These are phyloP conservation scores for Pyrrhoderma noxium DNA, from an alignment of 1,284 basidiomycete species.

Conservation along the genomic window DNA sequence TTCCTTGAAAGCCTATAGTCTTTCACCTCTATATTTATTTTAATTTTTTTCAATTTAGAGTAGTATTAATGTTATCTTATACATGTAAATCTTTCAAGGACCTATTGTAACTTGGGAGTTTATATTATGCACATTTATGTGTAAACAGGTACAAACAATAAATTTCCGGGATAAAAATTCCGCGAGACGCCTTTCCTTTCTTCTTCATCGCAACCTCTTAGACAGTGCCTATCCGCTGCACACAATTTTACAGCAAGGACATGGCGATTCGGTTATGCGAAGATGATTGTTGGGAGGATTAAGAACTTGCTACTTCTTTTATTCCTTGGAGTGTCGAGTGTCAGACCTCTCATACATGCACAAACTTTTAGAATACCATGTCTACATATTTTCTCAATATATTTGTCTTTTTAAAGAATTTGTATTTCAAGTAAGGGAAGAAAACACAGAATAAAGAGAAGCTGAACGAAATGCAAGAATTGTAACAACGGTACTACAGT, in stretches of 20 bases:
- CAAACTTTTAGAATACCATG: conserved; percentile 4
- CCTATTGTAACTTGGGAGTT: too few relatives aligned
- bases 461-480: too few relatives aligned
- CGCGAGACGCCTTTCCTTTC: not conserved
- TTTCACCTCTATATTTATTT: not conserved
- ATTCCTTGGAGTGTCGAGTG: conserved; percentile 52
- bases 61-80: too few relatives aligned
- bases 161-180: not conserved
- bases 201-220: conserved; percentile 52
- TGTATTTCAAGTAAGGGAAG: not conserved
- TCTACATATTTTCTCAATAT: not conserved
- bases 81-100: not conserved
- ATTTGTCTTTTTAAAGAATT: not conserved
- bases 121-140: too few relatives aligned
- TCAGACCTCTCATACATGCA: conserved; percentile 71
- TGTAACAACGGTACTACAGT: too few relatives aligned
- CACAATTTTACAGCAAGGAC: conserved; percentile 35
- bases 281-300: conserved; percentile 50
- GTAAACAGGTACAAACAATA: not conserved
- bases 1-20: conserved; percentile 17
- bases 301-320: conserved; percentile 51
- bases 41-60: not conserved
- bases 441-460: conserved; percentile 1
- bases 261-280: conserved; percentile 70
- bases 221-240: conserved; percentile 64